These are phyloP conservation scores for Mucor plumbeus DNA, from an alignment of 371 early-diverging fungal genomes.

Conservation along the genomic window DNA sequence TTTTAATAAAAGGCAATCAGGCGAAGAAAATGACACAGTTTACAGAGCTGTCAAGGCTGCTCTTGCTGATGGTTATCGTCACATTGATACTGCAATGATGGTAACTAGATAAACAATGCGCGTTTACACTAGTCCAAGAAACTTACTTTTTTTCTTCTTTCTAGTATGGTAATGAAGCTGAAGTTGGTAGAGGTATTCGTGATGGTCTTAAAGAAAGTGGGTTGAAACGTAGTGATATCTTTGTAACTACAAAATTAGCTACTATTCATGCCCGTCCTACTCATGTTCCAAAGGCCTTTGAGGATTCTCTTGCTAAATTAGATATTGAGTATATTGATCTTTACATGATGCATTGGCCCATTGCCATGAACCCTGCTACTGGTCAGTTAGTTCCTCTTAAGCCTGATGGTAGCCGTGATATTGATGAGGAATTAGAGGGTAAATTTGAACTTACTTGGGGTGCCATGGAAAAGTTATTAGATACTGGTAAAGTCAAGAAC, in stretches of 20 bases:
- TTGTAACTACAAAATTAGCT: constrained; percentile 92
- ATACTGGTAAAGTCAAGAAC: constrained; percentile 66
- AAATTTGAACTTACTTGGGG: constrained; percentile 52
- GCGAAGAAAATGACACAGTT: constrained; percentile 43
- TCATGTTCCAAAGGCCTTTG: constrained; percentile 53
- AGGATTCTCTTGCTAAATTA: constrained; percentile 57
- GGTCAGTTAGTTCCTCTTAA: constrained; percentile 36
- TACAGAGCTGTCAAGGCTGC: constrained; percentile 49
- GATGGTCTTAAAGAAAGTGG: constrained; percentile 55
- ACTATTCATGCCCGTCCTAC: constrained; percentile 57
- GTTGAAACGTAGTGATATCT: constrained; percentile 73
- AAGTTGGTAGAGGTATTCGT: constrained; percentile 68
- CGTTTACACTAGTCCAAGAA: constrained; percentile 21
- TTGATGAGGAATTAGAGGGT: constrained; percentile 35
- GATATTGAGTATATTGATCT: constrained; percentile 75
- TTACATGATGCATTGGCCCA: constrained; percentile 60
- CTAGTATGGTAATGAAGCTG: constrained; percentile 72
- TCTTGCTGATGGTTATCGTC: constrained; percentile 51
- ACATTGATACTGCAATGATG: constrained; percentile 65
- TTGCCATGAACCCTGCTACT: constrained; percentile 44
- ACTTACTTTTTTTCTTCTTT: neutral
- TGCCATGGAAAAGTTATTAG: constrained; percentile 67
- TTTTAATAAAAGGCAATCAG: constrained; percentile 30
- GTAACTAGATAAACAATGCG: constrained; percentile 20
- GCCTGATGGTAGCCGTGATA: constrained; percentile 46